These are phyloP conservation scores for Suillus luteus DNA, from an alignment of 768 basidiomycete genomes.

Conservation along the genomic window DNA sequence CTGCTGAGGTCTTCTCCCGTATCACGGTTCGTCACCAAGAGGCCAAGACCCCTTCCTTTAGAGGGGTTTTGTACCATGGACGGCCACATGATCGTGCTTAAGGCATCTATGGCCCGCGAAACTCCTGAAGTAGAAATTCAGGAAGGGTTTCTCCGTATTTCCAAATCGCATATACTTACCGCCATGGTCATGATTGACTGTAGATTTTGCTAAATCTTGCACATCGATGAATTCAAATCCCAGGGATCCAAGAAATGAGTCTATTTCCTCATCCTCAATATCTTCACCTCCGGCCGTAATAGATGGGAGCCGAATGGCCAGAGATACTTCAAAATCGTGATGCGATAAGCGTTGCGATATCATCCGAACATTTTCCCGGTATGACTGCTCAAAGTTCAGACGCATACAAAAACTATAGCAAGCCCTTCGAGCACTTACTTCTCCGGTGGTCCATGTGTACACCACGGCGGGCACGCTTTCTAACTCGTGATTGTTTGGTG, in stretches of 20 bases:
- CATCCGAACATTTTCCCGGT: slow-evolving; percentile 53
- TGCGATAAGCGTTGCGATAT: slow-evolving; percentile 50
- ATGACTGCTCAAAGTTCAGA: slow-evolving; percentile 44
- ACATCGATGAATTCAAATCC: slow-evolving; percentile 79
- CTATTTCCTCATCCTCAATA: slow-evolving; percentile 49
- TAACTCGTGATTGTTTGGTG: slow-evolving; percentile 38
- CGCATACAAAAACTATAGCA: background rate
- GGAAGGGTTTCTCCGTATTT: background rate
- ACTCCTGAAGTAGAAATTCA: slow-evolving; percentile 40
- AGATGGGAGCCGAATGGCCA: slow-evolving; percentile 61
- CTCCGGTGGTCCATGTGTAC: slow-evolving; percentile 67
- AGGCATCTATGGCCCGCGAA: slow-evolving; percentile 71
- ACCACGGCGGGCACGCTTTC: slow-evolving; percentile 65
- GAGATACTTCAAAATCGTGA: slow-evolving; percentile 67
- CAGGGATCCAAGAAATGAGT: slow-evolving; percentile 64
- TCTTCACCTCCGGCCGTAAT: slow-evolving; percentile 40
- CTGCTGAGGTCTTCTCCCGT: slow-evolving; percentile 10
- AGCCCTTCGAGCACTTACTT: slow-evolving; percentile 46
- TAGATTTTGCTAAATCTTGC: slow-evolving; percentile 12
- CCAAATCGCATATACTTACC: slow-evolving; percentile 17
- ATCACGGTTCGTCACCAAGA: slow-evolving; percentile 1
- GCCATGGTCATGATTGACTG: slow-evolving; percentile 14
- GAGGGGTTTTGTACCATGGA: slow-evolving; percentile 54
- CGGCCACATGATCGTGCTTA: slow-evolving; percentile 90
- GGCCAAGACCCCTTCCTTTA: slow-evolving; percentile 1